Base-by-base conservation (phyloP, 2,329 filamentous ascomycete genomes). In the Bipolaris bicolor region DNA sequence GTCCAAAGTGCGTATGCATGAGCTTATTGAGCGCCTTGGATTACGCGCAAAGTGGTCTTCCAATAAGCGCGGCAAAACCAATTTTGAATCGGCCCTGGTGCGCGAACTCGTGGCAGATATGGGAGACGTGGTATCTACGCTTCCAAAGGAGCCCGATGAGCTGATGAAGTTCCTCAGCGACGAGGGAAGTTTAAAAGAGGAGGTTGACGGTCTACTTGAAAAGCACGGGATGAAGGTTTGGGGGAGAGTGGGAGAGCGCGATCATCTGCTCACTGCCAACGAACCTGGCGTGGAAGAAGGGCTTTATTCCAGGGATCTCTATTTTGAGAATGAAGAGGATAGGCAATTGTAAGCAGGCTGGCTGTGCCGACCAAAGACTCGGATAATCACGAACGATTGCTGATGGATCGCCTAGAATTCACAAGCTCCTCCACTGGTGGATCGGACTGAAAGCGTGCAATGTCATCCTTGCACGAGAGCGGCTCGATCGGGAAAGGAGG, bases 11-110 rank as follows among this genome's bases (percentile, higher is more conserved):
- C 69, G 71, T 48, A 75, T 75, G 73, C 73, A 75, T 52, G 72
- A 74, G 51, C 56, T 75, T n/a, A 75, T 75, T 20, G 72, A 75
- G 43, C 63, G 71, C 13, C 65, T 75, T 43, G 73, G 73, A 5
- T 49, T 75, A 11, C 68, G 72, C 24, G 72, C 73, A 10, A 75
- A 73, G 58, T 74, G 72, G 72, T 74, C 70, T 26, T 73, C 71
- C n/a, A 74, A 74, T 60, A 75, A 74, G 52, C 73, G 73, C 16
- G 73, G 73, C 48, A 75, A 75, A 53, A 74, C 73, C 15, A 74
- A 74, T 34, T 75, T 75, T 45, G 72, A 75, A 48, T 74, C 70
- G 41, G 68, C 67, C 18, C 52, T 73, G n/a, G 67, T 74, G 13
- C 67, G 71, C 53, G 70, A 72, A 20, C 51, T 75, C 53, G 72